Conservation (phyloP, 1,139 yeast genomes). For the Schizosaccharomyces versatilis region DNA sequence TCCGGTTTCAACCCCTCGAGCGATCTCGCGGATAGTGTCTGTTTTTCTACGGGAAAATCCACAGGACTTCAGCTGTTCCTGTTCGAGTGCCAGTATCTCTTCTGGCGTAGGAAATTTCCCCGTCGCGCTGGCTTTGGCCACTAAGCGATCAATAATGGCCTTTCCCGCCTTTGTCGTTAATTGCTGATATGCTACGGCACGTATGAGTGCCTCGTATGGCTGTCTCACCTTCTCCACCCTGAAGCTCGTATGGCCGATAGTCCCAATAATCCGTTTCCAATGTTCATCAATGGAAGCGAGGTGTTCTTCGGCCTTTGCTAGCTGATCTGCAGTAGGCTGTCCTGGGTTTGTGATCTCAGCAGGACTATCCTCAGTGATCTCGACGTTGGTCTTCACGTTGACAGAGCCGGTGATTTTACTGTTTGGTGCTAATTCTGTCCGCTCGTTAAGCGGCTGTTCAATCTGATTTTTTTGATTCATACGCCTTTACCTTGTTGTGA, state of each 20-base stretch:
- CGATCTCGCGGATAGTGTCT: neutral
- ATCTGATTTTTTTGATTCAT: too few relatives aligned
- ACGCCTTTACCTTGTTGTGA: too few relatives aligned
- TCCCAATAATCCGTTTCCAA: neutral
- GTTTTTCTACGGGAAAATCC: neutral
- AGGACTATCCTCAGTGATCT: too few relatives aligned
- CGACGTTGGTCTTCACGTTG: too few relatives aligned
- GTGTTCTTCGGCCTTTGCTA: neutral
- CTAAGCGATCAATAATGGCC: neutral
- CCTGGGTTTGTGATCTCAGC: too few relatives aligned
- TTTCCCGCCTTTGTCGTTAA: neutral
- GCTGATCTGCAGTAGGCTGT: too few relatives aligned
- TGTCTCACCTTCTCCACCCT: neutral
- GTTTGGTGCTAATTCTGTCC: too few relatives aligned
- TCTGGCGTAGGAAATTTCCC: neutral
- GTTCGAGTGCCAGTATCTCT: neutral
- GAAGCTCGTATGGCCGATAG: neutral
- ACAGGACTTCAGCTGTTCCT: neutral
- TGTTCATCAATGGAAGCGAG: neutral
- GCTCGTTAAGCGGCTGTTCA: too few relatives aligned
- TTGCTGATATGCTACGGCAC: neutral
- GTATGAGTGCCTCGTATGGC: neutral
- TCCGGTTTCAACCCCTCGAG: neutral
- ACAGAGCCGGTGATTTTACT: too few relatives aligned
- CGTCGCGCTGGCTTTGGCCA: too few relatives aligned